Conservation (phyloP, 768 basidiomycete species). For the Russula olivacea region DNA sequence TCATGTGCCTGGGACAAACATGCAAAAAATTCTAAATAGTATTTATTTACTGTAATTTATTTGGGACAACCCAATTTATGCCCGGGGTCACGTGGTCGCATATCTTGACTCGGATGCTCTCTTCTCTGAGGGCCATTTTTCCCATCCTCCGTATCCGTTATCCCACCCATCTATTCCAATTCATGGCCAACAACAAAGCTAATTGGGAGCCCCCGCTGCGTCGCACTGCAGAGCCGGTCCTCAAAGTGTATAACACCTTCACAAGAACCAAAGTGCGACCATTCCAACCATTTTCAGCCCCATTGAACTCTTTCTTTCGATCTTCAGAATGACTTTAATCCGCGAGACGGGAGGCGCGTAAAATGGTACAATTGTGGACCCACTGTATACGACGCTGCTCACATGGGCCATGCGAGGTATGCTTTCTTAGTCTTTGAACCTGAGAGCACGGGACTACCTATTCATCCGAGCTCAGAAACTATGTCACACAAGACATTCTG, state of each 20-base stretch:
- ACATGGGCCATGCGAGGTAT: constrained; percentile 98
- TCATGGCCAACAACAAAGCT: constrained; percentile 59
- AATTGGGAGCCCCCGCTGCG: constrained; percentile 46
- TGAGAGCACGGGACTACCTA: neutral
- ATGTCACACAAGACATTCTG: constrained; percentile 90
- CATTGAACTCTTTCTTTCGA: neutral
- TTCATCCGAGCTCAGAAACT: constrained; percentile 56
- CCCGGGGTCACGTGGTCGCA: neutral
- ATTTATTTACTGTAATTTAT: too few relatives aligned
- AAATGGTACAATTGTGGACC: constrained; percentile 99
- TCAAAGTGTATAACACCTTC: constrained; percentile 89
- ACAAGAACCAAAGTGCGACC: constrained; percentile 75
- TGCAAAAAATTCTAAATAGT: too few relatives aligned
- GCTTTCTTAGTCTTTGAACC: neutral
- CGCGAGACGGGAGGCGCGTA: constrained; percentile 62
- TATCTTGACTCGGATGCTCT: constrained; percentile 8
- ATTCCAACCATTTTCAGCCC: constrained; percentile 9
- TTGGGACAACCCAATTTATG: neutral
- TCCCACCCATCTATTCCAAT: neutral
- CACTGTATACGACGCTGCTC: constrained; percentile 96
- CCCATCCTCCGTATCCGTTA: neutral
- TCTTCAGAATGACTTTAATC: constrained; percentile 68
- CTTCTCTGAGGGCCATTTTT: neutral
- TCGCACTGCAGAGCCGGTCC: constrained; percentile 50
- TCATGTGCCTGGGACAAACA: constrained; percentile 7